Conservation (phyloP, 176 grass and related monocot genomes). For the Melocanna baccifera region DNA sequence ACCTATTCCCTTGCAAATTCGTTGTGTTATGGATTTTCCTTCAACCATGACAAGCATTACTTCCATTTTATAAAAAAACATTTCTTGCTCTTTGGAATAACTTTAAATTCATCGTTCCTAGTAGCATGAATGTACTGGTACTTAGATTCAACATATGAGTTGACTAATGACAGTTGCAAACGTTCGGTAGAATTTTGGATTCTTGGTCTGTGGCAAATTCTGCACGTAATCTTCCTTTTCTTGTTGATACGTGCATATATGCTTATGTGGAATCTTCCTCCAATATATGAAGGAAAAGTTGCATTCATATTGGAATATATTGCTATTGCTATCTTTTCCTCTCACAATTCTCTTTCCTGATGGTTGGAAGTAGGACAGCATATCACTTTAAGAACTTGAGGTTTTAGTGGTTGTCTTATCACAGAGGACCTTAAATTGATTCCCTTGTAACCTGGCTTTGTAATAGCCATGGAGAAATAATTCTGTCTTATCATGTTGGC, state of each 20-base stretch:
- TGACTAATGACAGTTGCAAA: neutral
- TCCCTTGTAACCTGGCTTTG: neutral
- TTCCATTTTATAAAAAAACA: neutral
- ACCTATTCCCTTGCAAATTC: no score
- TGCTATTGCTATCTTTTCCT: neutral
- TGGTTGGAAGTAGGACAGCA: neutral
- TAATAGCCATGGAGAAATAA: neutral
- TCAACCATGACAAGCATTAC: no score
- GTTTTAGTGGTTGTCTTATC: slow-evolving; percentile 2
- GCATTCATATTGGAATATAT: neutral
- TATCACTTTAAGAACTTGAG: neutral
- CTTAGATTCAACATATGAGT: neutral
- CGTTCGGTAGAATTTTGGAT: neutral
- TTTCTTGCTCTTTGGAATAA: neutral
- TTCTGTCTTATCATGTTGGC: neutral
- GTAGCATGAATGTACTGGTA: neutral
- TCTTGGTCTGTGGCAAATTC: neutral
- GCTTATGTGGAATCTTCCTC: neutral
- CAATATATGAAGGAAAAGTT: neutral
- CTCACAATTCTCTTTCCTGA: neutral
- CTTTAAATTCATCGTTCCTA: neutral
- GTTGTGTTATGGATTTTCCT: no score
- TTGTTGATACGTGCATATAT: slow-evolving; percentile 23
- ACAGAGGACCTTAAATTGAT: neutral
- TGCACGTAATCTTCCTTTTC: neutral